A percentile compares a stretch with the other conserved stretches of the same genome.
Evolutionary conservation across 192 early-diverging fungal genomes (phyloP).

Genomic region (Spizellomyces sp.): DNA sequence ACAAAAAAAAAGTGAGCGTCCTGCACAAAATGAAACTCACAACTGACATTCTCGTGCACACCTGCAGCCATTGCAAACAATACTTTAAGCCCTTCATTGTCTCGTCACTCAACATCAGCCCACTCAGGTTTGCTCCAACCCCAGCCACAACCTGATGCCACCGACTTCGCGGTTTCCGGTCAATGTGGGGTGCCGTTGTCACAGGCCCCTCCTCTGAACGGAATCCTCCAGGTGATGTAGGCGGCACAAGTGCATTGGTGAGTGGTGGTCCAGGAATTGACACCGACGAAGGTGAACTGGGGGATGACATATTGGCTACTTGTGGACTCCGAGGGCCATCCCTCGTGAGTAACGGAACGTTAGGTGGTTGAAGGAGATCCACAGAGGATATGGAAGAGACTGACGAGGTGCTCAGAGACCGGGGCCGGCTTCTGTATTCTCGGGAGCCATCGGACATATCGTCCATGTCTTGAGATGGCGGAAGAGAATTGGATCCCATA

Average conservation of each 20-base stretch:
- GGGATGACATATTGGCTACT: neutral
- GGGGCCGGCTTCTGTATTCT: constrained; percentile 16
- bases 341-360: constrained; percentile 16
- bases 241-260: constrained; percentile 18
- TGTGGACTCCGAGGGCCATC: constrained; percentile 9
- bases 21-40: neutral
- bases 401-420: constrained; percentile 19
- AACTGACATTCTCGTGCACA: constrained; percentile 16
- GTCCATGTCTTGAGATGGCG: no score
- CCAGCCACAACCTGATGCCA: constrained; percentile 69
- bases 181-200: constrained; percentile 40
- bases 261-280: constrained; percentile 27
- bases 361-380: constrained; percentile 27
- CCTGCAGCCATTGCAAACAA: constrained; percentile 83
- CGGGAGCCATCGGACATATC: no score
- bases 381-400: constrained; percentile 30
- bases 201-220: constrained; percentile 3
- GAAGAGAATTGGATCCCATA: neutral
- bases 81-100: constrained; percentile 84
- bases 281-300: neutral
- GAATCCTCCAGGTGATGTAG: constrained; percentile 2
- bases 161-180: constrained; percentile 45
- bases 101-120: constrained; percentile 84
- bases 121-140: constrained; percentile 67
- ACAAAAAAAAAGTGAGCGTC: constrained; percentile 2